Percentiles rank a stretch among this genome's conserved stretches.
phyloP scores from a whole-genome alignment of 495 filamentous ascomycete genomes.

The Xylaria bambusicola region DNA sequence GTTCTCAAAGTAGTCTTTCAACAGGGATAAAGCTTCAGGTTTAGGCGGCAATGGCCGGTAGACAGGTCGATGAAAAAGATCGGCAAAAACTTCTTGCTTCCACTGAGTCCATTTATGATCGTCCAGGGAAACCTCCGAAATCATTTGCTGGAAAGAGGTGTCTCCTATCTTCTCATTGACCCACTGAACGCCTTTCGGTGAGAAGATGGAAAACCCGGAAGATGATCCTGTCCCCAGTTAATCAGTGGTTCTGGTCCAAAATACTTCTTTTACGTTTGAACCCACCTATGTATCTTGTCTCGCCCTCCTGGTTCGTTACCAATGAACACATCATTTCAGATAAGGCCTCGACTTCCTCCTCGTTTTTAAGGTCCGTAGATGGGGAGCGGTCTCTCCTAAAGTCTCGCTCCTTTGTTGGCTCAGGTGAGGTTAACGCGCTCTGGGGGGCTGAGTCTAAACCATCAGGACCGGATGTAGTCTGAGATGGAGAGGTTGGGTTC shows the following conservation, averaged over 20 bases:
- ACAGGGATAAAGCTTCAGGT: constrained; percentile 74
- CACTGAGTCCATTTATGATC: constrained; percentile 94
- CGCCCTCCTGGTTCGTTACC: constrained; percentile 95
- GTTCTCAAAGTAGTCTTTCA: constrained; percentile 94
- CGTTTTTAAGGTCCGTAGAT: constrained; percentile 39
- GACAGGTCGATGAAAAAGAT: constrained; percentile 85
- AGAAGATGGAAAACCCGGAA: constrained; percentile 97
- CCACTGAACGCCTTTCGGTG: constrained; percentile 97
- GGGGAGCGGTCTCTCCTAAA: constrained; percentile 26
- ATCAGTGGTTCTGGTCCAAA: constrained; percentile 13
- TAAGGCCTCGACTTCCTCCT: constrained; percentile 80
- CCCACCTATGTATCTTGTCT: constrained; percentile 94
- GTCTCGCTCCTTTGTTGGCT: constrained; percentile 54
- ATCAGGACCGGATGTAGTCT: constrained; percentile 43
- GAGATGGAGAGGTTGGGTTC: constrained; percentile 49
- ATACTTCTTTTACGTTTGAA: constrained; percentile 8
- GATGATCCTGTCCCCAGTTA: constrained; percentile 72
- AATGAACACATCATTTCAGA: constrained; percentile 99
- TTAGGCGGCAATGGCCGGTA: constrained; percentile 81
- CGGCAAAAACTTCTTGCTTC: constrained; percentile 93
- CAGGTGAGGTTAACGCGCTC: constrained; percentile 62
- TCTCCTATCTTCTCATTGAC: constrained; percentile 98
- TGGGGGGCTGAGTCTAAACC: constrained; percentile 59
- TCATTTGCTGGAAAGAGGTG: constrained; percentile 93
- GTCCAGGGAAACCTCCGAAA: constrained; percentile 74